These are phyloP conservation scores for Geotrichum aggregatum DNA, from an alignment of 1,139 yeast species.

Conservation along the genomic window DNA sequence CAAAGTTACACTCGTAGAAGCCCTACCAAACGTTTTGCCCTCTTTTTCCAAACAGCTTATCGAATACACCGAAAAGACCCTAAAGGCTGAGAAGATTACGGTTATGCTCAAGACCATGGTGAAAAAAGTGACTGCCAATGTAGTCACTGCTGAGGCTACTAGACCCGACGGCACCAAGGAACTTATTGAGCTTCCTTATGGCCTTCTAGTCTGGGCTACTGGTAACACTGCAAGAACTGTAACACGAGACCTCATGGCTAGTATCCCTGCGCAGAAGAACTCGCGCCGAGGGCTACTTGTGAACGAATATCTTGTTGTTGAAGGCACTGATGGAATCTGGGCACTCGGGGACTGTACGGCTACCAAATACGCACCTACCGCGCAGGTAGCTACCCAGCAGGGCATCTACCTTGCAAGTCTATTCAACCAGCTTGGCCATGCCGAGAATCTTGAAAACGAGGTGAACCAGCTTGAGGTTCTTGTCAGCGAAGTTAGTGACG, in stretches of 20 bases:
- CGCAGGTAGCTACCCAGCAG: conserved; percentile 95
- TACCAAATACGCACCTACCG: conserved; percentile 90
- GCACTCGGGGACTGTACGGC: conserved; percentile 93
- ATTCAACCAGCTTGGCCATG: conserved; percentile 64
- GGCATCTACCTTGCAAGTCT: conserved; percentile 75
- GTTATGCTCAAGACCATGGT: conserved; percentile 83
- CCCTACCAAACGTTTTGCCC: conserved; percentile 83
- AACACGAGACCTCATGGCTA: conserved; percentile 59
- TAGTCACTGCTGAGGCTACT: conserved; percentile 68
- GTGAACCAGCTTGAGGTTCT: conserved; percentile 42
- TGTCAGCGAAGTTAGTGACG: conserved; percentile 37
- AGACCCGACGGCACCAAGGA: conserved; percentile 59
- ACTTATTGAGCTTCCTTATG: conserved; percentile 71
- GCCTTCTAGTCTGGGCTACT: conserved; percentile 93
- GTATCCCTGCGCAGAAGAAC: conserved; percentile 75
- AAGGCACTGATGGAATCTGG: conserved; percentile 79
- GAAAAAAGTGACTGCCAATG: conserved; percentile 68
- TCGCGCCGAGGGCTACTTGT: conserved; percentile 88
- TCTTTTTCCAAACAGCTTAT: conserved; percentile 82
- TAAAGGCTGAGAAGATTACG: conserved; percentile 72
- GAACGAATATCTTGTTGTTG: conserved; percentile 74
- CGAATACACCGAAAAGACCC: conserved; percentile 77
- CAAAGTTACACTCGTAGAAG: conserved; percentile 81
- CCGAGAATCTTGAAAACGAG: conserved; percentile 55
- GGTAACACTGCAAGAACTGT: conserved; percentile 90